A percentile compares a stretch with the other conserved stretches of the same genome.
Evolutionary conservation across 225 moss, liverwort and hornwort species (phyloP).

Genomic region (Bryum argenteum): DNA sequence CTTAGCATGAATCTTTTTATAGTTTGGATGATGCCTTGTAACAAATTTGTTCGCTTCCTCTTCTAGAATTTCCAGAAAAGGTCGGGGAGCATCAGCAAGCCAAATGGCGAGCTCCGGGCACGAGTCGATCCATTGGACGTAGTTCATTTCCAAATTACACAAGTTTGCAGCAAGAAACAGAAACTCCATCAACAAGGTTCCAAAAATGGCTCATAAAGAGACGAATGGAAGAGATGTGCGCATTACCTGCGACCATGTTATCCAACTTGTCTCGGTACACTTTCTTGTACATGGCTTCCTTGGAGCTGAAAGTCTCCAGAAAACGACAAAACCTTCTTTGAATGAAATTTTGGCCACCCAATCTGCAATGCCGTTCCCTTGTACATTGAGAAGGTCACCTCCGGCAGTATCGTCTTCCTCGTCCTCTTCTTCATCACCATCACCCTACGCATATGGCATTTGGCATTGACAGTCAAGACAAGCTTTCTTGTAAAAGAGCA

Average conservation of each 20-base stretch:
- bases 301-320: conserved; percentile 67
- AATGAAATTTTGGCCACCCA: conserved; percentile 85
- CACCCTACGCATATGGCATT: conserved; percentile 27
- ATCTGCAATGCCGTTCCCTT: conserved; percentile 69
- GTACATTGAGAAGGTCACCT: conserved; percentile 57
- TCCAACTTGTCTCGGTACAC: conserved; percentile 76
- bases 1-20: conserved; percentile 70
- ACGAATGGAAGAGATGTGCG: background rate
- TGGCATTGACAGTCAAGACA: no score
- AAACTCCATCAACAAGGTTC: background rate
- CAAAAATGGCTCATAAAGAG: background rate
- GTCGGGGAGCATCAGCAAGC: conserved; percentile 86
- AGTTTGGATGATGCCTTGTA: conserved; percentile 71
- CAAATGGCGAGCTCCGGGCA: conserved; percentile 82
- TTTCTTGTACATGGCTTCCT: conserved; percentile 55
- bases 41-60: conserved; percentile 78
- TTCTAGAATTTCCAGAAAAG: conserved; percentile 70
- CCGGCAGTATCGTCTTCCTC: conserved; percentile 55
- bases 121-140: conserved; percentile 69
- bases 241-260: conserved; percentile 86
- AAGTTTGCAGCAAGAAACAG: conserved; percentile 59
- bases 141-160: conserved; percentile 83
- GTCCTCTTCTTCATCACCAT: conserved; percentile 51
- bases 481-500: no score
- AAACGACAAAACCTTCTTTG: conserved; percentile 73